phyloP scores from a whole-genome alignment of 768 basidiomycete genomes.

The Auricularia heimuer region DNA sequence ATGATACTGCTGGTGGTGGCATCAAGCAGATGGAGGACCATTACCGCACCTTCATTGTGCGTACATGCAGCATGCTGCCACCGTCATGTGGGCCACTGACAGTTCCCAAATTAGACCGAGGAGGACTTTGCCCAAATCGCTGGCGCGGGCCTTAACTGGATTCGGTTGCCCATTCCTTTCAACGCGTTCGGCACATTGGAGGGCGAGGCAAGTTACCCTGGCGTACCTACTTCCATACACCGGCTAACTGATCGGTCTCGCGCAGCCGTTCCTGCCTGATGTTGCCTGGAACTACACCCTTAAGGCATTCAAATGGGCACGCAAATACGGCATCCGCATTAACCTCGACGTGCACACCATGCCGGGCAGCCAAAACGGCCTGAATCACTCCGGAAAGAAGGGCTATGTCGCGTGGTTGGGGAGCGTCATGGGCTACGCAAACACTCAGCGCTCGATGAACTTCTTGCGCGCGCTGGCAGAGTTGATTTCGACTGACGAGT shows the following conservation, averaged over 20 bases:
- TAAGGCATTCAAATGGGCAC: constrained; percentile 87
- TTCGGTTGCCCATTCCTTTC: constrained; percentile 82
- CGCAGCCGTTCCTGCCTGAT: constrained; percentile 61
- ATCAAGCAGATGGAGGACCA: constrained; percentile 68
- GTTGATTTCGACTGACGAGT: constrained; percentile 81
- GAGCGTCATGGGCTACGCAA: constrained; percentile 91
- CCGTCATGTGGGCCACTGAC: background rate
- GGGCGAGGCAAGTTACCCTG: constrained; percentile 43
- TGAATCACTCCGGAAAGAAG: constrained; percentile 67
- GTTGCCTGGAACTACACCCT: constrained; percentile 87
- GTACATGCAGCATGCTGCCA: constrained; percentile 13
- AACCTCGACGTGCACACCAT: constrained; percentile 80
- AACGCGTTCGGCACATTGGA: constrained; percentile 84
- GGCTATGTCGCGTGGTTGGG: constrained; percentile 60
- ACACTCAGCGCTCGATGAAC: constrained; percentile 83
- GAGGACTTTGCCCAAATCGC: constrained; percentile 91
- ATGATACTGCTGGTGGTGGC: constrained; percentile 60
- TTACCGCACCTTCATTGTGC: constrained; percentile 88
- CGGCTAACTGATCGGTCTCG: background rate
- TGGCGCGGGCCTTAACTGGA: constrained; percentile 85
- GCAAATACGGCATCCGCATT: constrained; percentile 93
- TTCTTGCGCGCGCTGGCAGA: constrained; percentile 82
- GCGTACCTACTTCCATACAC: background rate
- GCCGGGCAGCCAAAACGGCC: constrained; percentile 86
- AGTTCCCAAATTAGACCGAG: constrained; percentile 57